These are phyloP conservation scores for Setaria italica DNA, from an alignment of 202 grass and related monocot species.

Conservation along the genomic window DNA sequence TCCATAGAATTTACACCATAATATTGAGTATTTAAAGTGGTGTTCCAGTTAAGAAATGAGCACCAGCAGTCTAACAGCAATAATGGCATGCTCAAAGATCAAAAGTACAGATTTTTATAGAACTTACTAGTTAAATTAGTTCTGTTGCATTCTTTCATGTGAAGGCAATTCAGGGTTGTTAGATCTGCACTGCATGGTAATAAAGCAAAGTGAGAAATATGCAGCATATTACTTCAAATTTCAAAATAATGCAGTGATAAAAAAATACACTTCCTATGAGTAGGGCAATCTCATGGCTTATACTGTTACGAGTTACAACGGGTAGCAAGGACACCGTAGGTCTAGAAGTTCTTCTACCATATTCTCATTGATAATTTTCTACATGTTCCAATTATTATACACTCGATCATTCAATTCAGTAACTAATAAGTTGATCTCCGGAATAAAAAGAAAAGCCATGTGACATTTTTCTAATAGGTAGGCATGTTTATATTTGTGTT, in stretches of 20 bases:
- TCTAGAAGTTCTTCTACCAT: background rate
- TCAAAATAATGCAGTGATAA: slow-evolving; percentile 5
- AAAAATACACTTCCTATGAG: slow-evolving; percentile 7
- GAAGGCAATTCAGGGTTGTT: slow-evolving; percentile 50
- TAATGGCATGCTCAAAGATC: background rate
- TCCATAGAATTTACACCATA: background rate
- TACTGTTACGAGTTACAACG: background rate
- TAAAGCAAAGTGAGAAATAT: slow-evolving; percentile 28
- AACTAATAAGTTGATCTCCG: background rate
- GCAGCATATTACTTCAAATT: slow-evolving; percentile 19
- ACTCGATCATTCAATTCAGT: background rate
- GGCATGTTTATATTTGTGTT: background rate
- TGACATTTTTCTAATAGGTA: no score
- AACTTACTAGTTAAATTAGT: slow-evolving; percentile 44
- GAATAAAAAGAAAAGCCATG: no score
- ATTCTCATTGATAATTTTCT: slow-evolving; percentile 10
- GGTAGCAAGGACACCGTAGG: background rate
- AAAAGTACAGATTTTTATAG: slow-evolving; percentile 4
- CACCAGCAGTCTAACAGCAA: slow-evolving; percentile 1
- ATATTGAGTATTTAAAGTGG: background rate
- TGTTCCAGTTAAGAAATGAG: background rate
- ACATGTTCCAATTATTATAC: background rate
- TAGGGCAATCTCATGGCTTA: background rate
- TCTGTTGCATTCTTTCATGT: slow-evolving; percentile 47
- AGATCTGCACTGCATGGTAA: slow-evolving; percentile 46